Evolutionary conservation across 2,329 filamentous ascomycete species (phyloP), one percentile per base, ranked within the genome.

Genomic region (Paecilomyces variotii): DNA sequence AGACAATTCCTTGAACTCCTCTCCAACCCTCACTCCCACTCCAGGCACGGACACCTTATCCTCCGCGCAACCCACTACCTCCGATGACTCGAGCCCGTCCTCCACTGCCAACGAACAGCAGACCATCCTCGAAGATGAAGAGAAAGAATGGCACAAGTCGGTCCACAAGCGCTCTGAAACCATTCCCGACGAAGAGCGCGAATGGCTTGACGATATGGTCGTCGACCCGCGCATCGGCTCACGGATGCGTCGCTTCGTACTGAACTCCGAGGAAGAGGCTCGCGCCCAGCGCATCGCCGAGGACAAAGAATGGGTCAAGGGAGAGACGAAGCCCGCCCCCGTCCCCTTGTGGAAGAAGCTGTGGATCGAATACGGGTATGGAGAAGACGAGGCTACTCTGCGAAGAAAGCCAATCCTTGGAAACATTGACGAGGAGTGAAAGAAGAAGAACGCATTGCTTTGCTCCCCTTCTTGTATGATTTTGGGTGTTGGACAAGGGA

Each of bases 61-160:
- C 19, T 53, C 62, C 4, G 63, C 63, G 1, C 54, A 60, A 45
- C 57, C 54, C 11, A 63, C 80, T 57, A 75, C 79, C 4, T 73
- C 79, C 55, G 79, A 82, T 56, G 56, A 63, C 57, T 65, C 64
- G 32, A 56, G 65, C 30, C 62, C 68, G 2, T 63, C 71, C 27
- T 65, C 68, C 7, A 68, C 74, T 60, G 74, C 76, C 55, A 80
- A 78, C 71, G 89, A 93, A 72, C 86, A 89, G 67, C 79, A 88
- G 69, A 78, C 75, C 3, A 76, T 85, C 11, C 82, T 96, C 27
- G 78, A 79, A 39, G 76, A 85, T 35, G 91, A 94, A 76, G 91
- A 96, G 76, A 76, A 75, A 52, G 85, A 93, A 71, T 96, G 91
- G 91, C 86, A 88, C 72, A 96, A 95, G 76, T 86, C 82, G n/a